Base-by-base conservation (phyloP, 164 flowering plant species). In the Stephania yunnanensis region DNA sequence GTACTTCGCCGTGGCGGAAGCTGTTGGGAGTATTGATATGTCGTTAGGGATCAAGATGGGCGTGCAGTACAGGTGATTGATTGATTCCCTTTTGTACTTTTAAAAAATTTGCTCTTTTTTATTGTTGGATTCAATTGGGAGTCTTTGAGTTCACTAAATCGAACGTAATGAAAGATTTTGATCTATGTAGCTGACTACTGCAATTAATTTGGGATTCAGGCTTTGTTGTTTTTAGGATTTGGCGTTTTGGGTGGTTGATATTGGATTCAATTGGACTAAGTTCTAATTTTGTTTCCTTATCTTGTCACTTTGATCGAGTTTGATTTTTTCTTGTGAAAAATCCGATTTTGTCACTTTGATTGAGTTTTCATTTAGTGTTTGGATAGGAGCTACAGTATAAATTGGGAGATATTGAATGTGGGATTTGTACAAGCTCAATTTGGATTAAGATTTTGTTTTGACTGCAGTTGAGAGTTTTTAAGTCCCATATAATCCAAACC, bases 11-110 rank as follows among this genome's bases (percentile, higher is more conserved):
- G 84, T 95, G 45, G 46, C 71, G 46, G 98, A 95, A 78, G 99
- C 98, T 53, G 94, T 81, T 36, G 99, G 99, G 1, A 85, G 91
- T 66, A 82, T 95, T 29, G 98, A 95, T 69, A 87, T 93, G 84
- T 95, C 98, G 46, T 89, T 95, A 36, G 97, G 89, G 45, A 87
- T 93, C 69, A 91, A 93, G 83, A 71, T 93, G 86, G 97, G 99
- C 1, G 99, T 93, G 45, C 99, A 95, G 75, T 95, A 89, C 85
- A 93, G 99, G 99, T 93, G 69, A 4, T 67, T n/a, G 5, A 0
- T 69, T 48, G 31, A 30, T 31, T 46, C 10, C 12, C 53, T 31
- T 45, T 15, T 46, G 36, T 53, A 67, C 73, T 75, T 5, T 13
- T 73, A 7, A 52, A 55, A 44, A 9, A 8, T 68, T 12, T 10